These are phyloP conservation scores for Hygrophoropsis aurantiaca DNA, from an alignment of 768 basidiomycete species.

Conservation along the genomic window DNA sequence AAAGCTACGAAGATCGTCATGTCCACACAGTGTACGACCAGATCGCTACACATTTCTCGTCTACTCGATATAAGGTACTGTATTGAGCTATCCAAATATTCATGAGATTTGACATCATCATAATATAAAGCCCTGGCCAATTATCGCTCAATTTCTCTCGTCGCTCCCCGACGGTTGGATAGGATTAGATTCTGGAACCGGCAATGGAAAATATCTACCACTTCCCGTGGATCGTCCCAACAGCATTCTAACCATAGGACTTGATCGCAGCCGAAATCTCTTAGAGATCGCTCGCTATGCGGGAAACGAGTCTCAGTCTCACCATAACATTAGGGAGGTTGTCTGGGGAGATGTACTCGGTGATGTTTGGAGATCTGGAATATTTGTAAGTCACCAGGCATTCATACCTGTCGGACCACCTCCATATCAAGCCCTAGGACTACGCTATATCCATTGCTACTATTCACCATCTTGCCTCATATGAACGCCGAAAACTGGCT, in stretches of 20 bases:
- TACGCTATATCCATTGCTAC: slow-evolving; percentile 97
- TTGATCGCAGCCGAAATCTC: slow-evolving; percentile 81
- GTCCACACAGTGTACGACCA: slow-evolving; percentile 84
- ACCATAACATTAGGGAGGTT: slow-evolving; percentile 56
- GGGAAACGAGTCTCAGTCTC: slow-evolving; percentile 34
- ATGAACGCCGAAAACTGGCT: slow-evolving; percentile 65
- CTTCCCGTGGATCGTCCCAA: slow-evolving; percentile 62
- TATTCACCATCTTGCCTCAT: slow-evolving; percentile 91
- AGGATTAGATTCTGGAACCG: slow-evolving; percentile 93
- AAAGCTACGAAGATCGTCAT: slow-evolving; percentile 66
- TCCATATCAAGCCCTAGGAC: slow-evolving; percentile 54
- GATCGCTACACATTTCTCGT: slow-evolving; percentile 86
- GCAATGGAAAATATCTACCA: slow-evolving; percentile 96
- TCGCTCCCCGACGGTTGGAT: slow-evolving; percentile 74
- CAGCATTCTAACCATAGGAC: slow-evolving; percentile 71
- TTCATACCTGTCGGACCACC: neutral
- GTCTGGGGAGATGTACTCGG: slow-evolving; percentile 79
- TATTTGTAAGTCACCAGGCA: slow-evolving; percentile 64
- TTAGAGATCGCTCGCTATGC: slow-evolving; percentile 73
- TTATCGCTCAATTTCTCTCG: slow-evolving; percentile 73
- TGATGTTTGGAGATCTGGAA: slow-evolving; percentile 69
- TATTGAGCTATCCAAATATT: neutral
- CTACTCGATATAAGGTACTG: slow-evolving; percentile 84
- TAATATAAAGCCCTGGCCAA: slow-evolving; percentile 77
- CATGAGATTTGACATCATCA: neutral